Evolutionary conservation across 2,329 filamentous ascomycete genomes (phyloP), one percentile per base, ranked within the genome.

Genomic region (Trichothecium sympodiale): DNA sequence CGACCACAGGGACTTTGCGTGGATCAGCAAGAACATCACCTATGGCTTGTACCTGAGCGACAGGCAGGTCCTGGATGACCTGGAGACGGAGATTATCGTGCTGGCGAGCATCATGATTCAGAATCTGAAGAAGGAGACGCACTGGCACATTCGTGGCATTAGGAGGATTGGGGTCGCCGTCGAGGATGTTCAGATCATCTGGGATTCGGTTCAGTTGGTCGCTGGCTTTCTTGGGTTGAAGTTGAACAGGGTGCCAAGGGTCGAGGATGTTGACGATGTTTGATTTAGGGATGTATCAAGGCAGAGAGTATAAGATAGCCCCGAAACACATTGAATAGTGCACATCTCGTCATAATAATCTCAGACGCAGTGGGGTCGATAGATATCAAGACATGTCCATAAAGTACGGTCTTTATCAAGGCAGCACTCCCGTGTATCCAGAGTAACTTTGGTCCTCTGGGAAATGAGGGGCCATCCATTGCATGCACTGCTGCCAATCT

Each of bases 11-110:
- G 57, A 62, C 37, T 60, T 58, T 53, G 60, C 59, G 3, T 76
- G 68, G 66, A 52, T 74, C 6, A 66, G 61, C 14, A 56, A 60
- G 14, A 55, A 74, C 36, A 74, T 77, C 39, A 74, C 68, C 0
- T 77, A 77, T 40, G 72, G 73, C 0, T 54, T 77, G 9, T 77
- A 69, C 43, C 60, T 77, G 1, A 67, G 65, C 8, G 71, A 77
- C 47, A 65, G 71, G 17, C 63, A 59, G 42, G 66, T 76, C 8
- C 50, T 77, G 4, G 64, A 65, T 14, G 65, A 67, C 8, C 39
- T 71, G 4, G 71, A 74, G 33, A 74, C 72, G 2, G 65, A 76
- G 44, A 51, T 76, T 8, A 62, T 71, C 1, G 67, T 71, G 2
- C 50, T 75, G 3, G 53, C 61, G 3, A 67, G 63, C 2, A 75